phyloP scores from a whole-genome alignment of 345 rosid genomes.

The Salix koriyanagi region DNA sequence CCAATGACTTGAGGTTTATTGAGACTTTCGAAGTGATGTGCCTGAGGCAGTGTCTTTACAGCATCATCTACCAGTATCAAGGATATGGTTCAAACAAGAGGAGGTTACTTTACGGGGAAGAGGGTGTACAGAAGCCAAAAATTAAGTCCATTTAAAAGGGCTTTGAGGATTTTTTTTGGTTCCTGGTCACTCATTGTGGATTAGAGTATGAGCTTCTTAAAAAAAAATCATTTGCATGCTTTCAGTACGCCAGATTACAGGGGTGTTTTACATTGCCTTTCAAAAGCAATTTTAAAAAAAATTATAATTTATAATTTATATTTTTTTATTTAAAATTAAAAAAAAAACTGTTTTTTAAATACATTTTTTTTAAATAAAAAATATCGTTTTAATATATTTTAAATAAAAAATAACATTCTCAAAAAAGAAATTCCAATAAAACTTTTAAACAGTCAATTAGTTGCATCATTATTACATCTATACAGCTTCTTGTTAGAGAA shows the following conservation, averaged over 20 bases:
- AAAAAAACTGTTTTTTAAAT: too few relatives aligned
- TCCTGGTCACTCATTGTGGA: background rate
- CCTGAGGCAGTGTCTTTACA: conserved; percentile 57
- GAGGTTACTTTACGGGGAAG: conserved; percentile 58
- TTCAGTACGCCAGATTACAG: background rate
- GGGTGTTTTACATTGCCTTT: too few relatives aligned
- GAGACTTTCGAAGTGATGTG: conserved; percentile 44
- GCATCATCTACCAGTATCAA: conserved; percentile 70
- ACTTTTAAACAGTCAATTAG: too few relatives aligned
- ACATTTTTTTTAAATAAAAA: too few relatives aligned
- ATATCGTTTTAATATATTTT: too few relatives aligned
- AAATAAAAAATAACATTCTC: too few relatives aligned
- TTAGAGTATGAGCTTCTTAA: too few relatives aligned
- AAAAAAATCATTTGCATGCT: background rate
- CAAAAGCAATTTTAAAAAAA: too few relatives aligned
- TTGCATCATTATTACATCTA: background rate
- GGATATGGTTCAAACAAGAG: conserved; percentile 63
- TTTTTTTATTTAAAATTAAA: too few relatives aligned
- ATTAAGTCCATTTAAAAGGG: conserved; percentile 12
- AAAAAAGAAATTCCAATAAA: too few relatives aligned
- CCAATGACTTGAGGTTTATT: conserved; percentile 52
- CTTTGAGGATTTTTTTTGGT: conserved; percentile 1
- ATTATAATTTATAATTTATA: too few relatives aligned
- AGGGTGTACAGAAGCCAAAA: conserved; percentile 45
- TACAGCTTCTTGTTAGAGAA: background rate